phyloP scores from a whole-genome alignment of 768 basidiomycete species.

The Mycena capillaripes region DNA sequence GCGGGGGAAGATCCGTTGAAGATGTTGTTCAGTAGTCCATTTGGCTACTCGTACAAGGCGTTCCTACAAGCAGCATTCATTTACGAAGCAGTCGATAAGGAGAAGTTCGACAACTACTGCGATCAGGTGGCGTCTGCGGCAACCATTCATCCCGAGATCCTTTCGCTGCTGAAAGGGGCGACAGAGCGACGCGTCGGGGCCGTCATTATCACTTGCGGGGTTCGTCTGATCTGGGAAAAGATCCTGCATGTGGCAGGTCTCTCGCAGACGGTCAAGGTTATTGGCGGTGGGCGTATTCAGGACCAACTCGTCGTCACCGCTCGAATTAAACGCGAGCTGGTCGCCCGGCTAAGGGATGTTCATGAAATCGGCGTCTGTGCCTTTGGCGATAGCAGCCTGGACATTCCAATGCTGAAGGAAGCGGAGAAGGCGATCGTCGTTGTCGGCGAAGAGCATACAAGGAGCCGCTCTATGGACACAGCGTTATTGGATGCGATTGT shows the following conservation, averaged over 20 bases:
- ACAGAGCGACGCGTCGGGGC: slow-evolving; percentile 1
- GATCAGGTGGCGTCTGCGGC: slow-evolving; percentile 31
- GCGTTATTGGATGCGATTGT: slow-evolving; percentile 37
- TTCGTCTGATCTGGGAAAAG: slow-evolving; percentile 6
- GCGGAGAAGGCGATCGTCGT: slow-evolving; percentile 40
- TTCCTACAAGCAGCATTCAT: slow-evolving; percentile 41
- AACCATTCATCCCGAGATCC: not conserved
- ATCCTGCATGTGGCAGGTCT: not conserved
- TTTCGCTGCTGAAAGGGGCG: not conserved
- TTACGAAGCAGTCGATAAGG: slow-evolving; percentile 35
- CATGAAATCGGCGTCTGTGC: slow-evolving; percentile 38
- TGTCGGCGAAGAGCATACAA: slow-evolving; percentile 38
- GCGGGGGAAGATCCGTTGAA: slow-evolving; percentile 35
- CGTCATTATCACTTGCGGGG: not conserved
- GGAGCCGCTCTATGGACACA: slow-evolving; percentile 41
- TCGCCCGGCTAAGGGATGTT: slow-evolving; percentile 34
- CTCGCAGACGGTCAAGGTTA: not conserved
- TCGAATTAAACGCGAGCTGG: slow-evolving; percentile 35
- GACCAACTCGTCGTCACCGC: slow-evolving; percentile 39
- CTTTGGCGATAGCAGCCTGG: slow-evolving; percentile 42
- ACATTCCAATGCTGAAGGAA: slow-evolving; percentile 42
- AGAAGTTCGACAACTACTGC: slow-evolving; percentile 35
- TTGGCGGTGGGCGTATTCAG: slow-evolving; percentile 31
- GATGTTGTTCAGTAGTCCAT: slow-evolving; percentile 38
- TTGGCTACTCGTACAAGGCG: slow-evolving; percentile 42